Conservation (phyloP, 2,329 filamentous ascomycete genomes). For the Epichloe brachyelytri region DNA sequence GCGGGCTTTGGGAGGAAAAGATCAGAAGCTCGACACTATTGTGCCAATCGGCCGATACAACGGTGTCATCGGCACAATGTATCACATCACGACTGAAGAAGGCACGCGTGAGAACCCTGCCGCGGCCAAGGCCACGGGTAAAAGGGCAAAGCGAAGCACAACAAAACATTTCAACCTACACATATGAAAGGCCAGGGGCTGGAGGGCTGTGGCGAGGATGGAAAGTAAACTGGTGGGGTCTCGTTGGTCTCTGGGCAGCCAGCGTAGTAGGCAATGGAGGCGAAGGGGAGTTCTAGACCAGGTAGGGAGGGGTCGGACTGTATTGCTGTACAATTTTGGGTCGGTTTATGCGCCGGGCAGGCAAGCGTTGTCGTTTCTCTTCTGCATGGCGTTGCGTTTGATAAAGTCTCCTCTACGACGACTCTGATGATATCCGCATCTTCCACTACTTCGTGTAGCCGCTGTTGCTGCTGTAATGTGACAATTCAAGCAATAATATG, state of each 20-base stretch:
- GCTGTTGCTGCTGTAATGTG: conserved; percentile 5
- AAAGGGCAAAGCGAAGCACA: conserved; percentile 20
- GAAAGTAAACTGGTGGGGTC: conserved; percentile 67
- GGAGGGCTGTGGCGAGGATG: conserved; percentile 57
- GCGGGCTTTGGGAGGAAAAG: conserved; percentile 31
- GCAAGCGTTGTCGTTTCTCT: neutral
- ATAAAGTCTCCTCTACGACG: conserved; percentile 4
- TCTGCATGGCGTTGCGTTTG: conserved; percentile 5
- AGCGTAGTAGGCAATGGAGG: conserved; percentile 49
- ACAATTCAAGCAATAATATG: neutral
- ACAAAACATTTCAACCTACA: conserved; percentile 16
- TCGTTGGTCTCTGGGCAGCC: conserved; percentile 62
- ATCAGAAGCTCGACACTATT: conserved; percentile 51
- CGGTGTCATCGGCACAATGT: conserved; percentile 86
- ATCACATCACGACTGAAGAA: conserved; percentile 73
- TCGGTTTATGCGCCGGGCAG: neutral
- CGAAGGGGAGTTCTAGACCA: conserved; percentile 44
- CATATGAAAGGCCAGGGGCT: conserved; percentile 53
- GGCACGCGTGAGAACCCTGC: conserved; percentile 41
- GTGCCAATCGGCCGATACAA: conserved; percentile 69
- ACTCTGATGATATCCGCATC: conserved; percentile 23
- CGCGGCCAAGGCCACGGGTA: conserved; percentile 20
- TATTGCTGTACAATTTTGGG: conserved; percentile 6
- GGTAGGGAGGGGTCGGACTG: neutral
- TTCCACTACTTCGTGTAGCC: conserved; percentile 6